phyloP scores from a whole-genome alignment of 768 basidiomycete species.

The Leucogyrophana mollusca region DNA sequence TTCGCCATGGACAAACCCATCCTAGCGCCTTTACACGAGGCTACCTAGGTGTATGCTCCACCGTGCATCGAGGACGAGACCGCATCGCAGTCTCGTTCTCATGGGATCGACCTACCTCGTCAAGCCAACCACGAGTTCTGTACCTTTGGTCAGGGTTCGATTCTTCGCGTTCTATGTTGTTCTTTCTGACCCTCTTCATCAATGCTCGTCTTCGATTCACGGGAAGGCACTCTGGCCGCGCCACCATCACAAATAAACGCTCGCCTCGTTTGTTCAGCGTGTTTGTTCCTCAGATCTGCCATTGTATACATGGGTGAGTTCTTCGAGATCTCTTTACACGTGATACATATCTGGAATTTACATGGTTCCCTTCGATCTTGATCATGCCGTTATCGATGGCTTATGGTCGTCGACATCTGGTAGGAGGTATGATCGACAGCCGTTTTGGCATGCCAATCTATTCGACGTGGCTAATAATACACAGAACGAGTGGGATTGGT shows the following conservation, averaged over 20 bases:
- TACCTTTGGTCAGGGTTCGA: not conserved
- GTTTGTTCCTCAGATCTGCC: not conserved
- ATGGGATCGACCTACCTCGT: not conserved
- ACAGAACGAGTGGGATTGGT: slow-evolving; percentile 9
- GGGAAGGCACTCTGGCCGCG: too few species aligned
- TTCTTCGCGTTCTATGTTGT: not conserved
- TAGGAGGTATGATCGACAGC: slow-evolving; percentile 18
- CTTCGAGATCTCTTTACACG: not conserved
- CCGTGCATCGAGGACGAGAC: too few species aligned
- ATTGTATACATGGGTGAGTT: too few species aligned
- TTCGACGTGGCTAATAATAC: slow-evolving; percentile 19
- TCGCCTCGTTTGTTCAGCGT: slow-evolving; percentile 1
- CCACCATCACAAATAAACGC: too few species aligned
- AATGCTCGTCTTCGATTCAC: not conserved
- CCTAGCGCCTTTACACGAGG: too few species aligned
- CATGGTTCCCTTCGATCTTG: not conserved
- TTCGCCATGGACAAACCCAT: too few species aligned
- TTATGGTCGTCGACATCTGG: slow-evolving; percentile 1
- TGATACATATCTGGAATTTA: not conserved
- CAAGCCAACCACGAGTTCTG: not conserved
- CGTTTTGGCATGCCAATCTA: slow-evolving; percentile 13
- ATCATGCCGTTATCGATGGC: slow-evolving; percentile 1
- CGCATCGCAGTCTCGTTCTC: too few species aligned
- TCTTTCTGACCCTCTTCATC: not conserved
- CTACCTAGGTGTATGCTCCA: too few species aligned